Percentiles rank a stretch among this genome's conserved stretches.
Conservation (phyloP, 805 yeast species). For the Vanderwaltozyma verrucispora region DNA sequence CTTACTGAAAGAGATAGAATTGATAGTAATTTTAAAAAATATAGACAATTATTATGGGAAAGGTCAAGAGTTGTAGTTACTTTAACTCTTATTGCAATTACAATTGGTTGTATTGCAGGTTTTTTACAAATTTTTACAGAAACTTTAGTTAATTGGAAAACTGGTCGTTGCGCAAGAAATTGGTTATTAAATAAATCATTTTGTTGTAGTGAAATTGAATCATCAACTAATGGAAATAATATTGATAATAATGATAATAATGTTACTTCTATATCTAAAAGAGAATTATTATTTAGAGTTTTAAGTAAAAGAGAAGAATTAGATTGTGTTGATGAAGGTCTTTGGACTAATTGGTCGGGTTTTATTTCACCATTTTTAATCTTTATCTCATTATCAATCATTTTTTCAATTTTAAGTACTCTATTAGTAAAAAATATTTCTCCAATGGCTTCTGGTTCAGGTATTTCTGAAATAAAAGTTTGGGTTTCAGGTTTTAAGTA, state of each 20-base stretch:
- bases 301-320: constrained; percentile 25
- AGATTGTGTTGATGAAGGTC: constrained; percentile 38
- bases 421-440: constrained; percentile 59
- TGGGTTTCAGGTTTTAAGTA: constrained; percentile 79
- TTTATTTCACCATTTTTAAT: constrained; percentile 39
- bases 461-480: constrained; percentile 93
- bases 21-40: constrained; percentile 6
- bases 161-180: constrained; percentile 65
- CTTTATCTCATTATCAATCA: constrained; percentile 48
- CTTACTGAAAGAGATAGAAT: constrained; percentile 4
- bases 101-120: constrained; percentile 79
- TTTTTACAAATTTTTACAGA: constrained; percentile 72
- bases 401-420: constrained; percentile 58
- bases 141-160: constrained; percentile 68
- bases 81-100: constrained; percentile 61
- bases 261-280: too few relatives aligned
- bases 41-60: constrained; percentile 15
- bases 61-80: constrained; percentile 48
- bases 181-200: constrained; percentile 64
- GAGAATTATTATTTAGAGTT: neutral
- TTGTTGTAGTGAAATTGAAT: constrained; percentile 60
- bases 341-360: constrained; percentile 59
- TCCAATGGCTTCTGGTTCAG: constrained; percentile 94
- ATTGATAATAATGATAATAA: too few relatives aligned
- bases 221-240: constrained; percentile 20